A percentile compares a stretch with the other conserved stretches of the same genome.
Evolutionary conservation across 176 grass and related monocot species (phyloP).

Genomic region (Elaeis guineensis): DNA sequence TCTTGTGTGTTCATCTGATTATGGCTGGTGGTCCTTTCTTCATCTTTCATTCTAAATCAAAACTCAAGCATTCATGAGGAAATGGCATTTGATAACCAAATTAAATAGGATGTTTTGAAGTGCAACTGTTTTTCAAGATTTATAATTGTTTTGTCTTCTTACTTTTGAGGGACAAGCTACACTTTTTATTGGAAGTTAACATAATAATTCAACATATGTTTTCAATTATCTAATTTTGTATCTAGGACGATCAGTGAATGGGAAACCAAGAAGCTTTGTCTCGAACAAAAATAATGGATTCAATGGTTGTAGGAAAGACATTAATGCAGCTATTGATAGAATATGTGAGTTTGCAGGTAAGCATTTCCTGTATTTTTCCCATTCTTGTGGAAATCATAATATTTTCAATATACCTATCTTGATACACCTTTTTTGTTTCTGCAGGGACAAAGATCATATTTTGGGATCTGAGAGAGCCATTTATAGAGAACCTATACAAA

Average conservation of each 20-base stretch:
- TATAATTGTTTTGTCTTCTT: too few relatives aligned
- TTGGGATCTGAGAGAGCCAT: constrained; percentile 86
- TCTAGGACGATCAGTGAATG: constrained; percentile 55
- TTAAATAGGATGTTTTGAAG: too few relatives aligned
- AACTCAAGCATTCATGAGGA: too few relatives aligned
- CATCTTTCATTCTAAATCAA: too few relatives aligned
- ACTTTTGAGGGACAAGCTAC: too few relatives aligned
- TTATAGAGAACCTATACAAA: constrained; percentile 92
- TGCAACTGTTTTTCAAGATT: too few relatives aligned
- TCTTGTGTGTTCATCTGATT: too few relatives aligned
- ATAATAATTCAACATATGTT: too few relatives aligned
- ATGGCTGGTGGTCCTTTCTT: too few relatives aligned
- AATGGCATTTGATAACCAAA: too few relatives aligned
- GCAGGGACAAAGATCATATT: constrained; percentile 91
- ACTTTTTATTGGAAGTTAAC: too few relatives aligned
- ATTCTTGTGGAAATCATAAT: constrained; percentile 10
- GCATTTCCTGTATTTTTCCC: constrained; percentile 4
- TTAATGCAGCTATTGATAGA: constrained; percentile 81
- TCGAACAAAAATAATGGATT: constrained; percentile 73
- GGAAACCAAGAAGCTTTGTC: constrained; percentile 44
- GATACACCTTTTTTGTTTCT: constrained; percentile 15
- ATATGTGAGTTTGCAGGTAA: constrained; percentile 92
- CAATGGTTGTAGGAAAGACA: constrained; percentile 92
- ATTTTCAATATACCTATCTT: constrained; percentile 3
- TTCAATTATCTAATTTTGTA: constrained; percentile 7